A percentile compares a stretch with the other conserved stretches of the same genome.
Conservation (phyloP, 2,329 filamentous ascomycete species). For the Byssochlamys sp. region DNA sequence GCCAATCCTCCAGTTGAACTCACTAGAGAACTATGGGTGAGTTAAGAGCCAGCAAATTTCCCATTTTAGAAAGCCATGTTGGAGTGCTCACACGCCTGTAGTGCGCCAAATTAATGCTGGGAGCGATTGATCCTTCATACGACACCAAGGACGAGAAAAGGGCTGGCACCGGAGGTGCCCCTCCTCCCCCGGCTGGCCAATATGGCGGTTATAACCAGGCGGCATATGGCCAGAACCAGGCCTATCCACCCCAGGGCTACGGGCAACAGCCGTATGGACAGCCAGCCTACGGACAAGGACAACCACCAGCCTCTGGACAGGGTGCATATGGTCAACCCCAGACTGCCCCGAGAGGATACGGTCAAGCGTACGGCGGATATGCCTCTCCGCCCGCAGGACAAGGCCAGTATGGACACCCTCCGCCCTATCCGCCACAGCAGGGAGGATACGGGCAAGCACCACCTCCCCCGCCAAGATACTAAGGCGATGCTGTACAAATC, state of each 20-base stretch:
- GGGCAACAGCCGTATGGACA: constrained; percentile 14
- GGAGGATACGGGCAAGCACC: constrained; percentile 1
- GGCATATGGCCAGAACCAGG: constrained; percentile 14
- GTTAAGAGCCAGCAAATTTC: constrained; percentile 4
- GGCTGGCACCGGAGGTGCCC: constrained; percentile 21
- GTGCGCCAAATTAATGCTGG: constrained; percentile 58
- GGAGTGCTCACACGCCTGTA: constrained; percentile 14
- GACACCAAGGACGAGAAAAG: constrained; percentile 56
- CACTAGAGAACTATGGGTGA: constrained; percentile 55
- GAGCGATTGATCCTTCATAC: constrained; percentile 57
- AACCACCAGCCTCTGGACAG: constrained; percentile 2
- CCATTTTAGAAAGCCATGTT: background rate
- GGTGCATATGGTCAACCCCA: constrained; percentile 13
- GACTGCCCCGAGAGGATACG: background rate
- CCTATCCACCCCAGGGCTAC: constrained; percentile 13
- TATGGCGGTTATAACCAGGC: constrained; percentile 23
- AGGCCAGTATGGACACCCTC: constrained; percentile 1
- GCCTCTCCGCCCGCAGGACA: constrained; percentile 8
- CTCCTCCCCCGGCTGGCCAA: constrained; percentile 25
- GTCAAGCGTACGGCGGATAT: constrained; percentile 14
- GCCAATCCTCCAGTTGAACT: constrained; percentile 53
- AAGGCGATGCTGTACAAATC: background rate
- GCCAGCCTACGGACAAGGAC: constrained; percentile 12
- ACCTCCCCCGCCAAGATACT: background rate
- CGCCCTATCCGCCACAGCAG: constrained; percentile 1